These are phyloP conservation scores for Terana coerulea DNA, from an alignment of 768 basidiomycete genomes.

Conservation along the genomic window DNA sequence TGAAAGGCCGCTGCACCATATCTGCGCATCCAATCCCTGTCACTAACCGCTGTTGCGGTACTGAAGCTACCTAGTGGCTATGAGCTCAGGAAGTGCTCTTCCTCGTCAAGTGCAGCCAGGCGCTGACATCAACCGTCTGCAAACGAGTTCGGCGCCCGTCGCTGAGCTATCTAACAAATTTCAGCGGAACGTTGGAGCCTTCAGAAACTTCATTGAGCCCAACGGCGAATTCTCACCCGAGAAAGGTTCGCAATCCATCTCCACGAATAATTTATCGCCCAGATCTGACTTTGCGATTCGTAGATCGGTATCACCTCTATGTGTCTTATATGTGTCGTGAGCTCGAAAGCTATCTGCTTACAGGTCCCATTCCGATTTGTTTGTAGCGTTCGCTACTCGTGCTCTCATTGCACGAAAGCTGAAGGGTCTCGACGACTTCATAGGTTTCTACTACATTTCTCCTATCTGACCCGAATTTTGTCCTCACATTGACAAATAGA, in stretches of 20 bases:
- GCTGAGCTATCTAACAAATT: slow-evolving; percentile 62
- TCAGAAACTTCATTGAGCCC: slow-evolving; percentile 51
- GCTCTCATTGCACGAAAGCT: slow-evolving; percentile 85
- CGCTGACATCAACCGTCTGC: neutral
- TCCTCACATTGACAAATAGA: neutral
- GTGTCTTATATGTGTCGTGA: slow-evolving; percentile 84
- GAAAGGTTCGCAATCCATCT: slow-evolving; percentile 45
- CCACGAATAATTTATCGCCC: neutral
- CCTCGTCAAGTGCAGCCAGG: neutral
- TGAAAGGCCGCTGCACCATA: too few species aligned
- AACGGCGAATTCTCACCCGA: slow-evolving; percentile 70
- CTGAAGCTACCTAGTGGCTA: too few species aligned
- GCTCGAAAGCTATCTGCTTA: slow-evolving; percentile 21
- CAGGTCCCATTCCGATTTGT: neutral
- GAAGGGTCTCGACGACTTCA: slow-evolving; percentile 82
- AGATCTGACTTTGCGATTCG: neutral
- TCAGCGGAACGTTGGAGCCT: slow-evolving; percentile 49
- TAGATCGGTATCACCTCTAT: slow-evolving; percentile 89
- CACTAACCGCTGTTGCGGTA: neutral
- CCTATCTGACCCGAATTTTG: too few species aligned
- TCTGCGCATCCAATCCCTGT: neutral
- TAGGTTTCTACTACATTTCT: neutral
- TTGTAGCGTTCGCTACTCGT: slow-evolving; percentile 87
- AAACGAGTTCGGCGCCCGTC: slow-evolving; percentile 39
- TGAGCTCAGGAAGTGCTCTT: slow-evolving; percentile 10